phyloP scores from a whole-genome alignment of 495 filamentous ascomycete genomes.

The Penicillium coprophilum region DNA sequence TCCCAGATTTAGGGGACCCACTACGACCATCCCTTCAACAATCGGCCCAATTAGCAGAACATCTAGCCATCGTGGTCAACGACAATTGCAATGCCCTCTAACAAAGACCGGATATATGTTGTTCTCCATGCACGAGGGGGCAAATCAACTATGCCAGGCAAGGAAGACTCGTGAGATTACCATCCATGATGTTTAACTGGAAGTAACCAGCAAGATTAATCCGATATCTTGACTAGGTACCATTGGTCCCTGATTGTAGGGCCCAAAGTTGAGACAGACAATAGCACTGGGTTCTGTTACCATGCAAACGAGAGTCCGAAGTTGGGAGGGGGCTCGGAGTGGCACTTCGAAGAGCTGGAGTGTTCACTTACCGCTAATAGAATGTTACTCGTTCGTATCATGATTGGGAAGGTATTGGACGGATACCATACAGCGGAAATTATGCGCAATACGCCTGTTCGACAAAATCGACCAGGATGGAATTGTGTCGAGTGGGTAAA shows the following conservation, averaged over 20 bases:
- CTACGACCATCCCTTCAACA: neutral
- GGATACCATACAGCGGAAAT: constrained; percentile 27
- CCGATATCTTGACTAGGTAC: constrained; percentile 20
- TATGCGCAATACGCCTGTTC: constrained; percentile 34
- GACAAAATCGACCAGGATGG: constrained; percentile 33
- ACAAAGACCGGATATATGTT: constrained; percentile 42
- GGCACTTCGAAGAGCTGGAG: constrained; percentile 35
- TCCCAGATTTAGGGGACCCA: neutral
- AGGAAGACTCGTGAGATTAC: constrained; percentile 26
- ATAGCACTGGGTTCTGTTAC: constrained; percentile 27
- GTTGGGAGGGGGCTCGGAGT: constrained; percentile 18
- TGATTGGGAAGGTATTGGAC: constrained; percentile 46
- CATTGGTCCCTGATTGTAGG: constrained; percentile 42
- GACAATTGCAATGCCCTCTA: constrained; percentile 9
- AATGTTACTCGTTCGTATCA: constrained; percentile 44
- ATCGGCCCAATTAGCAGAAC: neutral
- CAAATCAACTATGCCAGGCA: constrained; percentile 32
- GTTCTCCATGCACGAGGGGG: constrained; percentile 36
- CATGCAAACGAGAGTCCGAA: constrained; percentile 29
- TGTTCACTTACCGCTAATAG: constrained; percentile 25
- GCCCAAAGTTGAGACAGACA: constrained; percentile 32
- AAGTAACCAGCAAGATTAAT: neutral
- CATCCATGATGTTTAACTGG: neutral
- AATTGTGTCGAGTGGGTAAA: constrained; percentile 46
- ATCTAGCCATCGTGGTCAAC: neutral